phyloP scores from a whole-genome alignment of 2,329 filamentous ascomycete genomes.

The Ascocoryne sarcoides region DNA sequence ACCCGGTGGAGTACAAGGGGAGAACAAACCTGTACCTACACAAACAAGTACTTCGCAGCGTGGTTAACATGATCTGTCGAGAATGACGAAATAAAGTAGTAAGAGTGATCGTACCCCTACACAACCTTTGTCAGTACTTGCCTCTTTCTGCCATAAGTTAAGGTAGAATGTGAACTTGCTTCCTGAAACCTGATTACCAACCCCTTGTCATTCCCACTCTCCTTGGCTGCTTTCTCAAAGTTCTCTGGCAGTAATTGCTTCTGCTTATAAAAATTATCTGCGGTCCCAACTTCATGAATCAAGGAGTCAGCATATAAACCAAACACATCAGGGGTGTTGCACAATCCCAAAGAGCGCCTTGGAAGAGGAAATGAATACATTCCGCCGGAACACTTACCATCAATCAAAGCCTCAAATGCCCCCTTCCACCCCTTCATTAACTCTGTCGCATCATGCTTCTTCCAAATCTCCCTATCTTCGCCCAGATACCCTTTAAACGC shows the following conservation, averaged over 20 bases:
- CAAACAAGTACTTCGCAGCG: slow-evolving; percentile 74
- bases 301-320: too few relatives aligned
- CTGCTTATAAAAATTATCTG: slow-evolving; percentile 94
- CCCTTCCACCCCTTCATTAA: slow-evolving; percentile 67
- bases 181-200: slow-evolving; percentile 76
- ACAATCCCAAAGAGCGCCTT: too few relatives aligned
- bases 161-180: slow-evolving; percentile 40
- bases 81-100: slow-evolving; percentile 92
- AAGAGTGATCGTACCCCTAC: slow-evolving; percentile 89
- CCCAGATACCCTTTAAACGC: slow-evolving; percentile 90
- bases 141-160: neutral
- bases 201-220: slow-evolving; percentile 60
- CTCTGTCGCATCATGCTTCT: slow-evolving; percentile 86
- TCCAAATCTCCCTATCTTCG: slow-evolving; percentile 67
- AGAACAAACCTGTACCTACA: slow-evolving; percentile 31
- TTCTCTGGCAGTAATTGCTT: slow-evolving; percentile 91
- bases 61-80: slow-evolving; percentile 84
- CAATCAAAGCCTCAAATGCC: slow-evolving; percentile 69
- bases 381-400: too few relatives aligned
- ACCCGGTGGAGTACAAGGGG: too few relatives aligned
- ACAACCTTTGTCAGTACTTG: slow-evolving; percentile 12
- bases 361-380: too few relatives aligned
- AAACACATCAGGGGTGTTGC: too few relatives aligned
- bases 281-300: slow-evolving; percentile 91
- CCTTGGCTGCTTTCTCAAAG: slow-evolving; percentile 69